Percentiles rank a stretch among this genome's conserved stretches.
phyloP scores from a whole-genome alignment of 768 basidiomycete species.

The Amylocystis lapponica region DNA sequence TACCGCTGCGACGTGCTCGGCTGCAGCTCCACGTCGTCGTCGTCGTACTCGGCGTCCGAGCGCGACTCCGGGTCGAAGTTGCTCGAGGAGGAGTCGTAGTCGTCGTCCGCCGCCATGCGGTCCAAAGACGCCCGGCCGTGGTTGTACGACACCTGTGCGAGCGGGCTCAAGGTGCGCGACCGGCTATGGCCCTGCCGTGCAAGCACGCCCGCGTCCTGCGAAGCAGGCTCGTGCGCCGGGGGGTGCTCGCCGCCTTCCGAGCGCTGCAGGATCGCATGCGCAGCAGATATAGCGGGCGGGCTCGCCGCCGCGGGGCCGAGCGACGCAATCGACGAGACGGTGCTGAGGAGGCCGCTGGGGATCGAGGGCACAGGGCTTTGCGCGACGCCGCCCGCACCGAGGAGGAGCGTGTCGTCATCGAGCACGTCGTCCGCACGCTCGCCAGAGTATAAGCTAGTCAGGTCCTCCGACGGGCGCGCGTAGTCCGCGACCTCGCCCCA shows the following conservation, averaged over 20 bases:
- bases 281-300: constrained; percentile 11
- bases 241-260: constrained; percentile 18
- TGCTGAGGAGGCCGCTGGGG: constrained; percentile 20
- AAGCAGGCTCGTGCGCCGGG: constrained; percentile 19
- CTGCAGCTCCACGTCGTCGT: constrained; percentile 22
- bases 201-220: constrained; percentile 9
- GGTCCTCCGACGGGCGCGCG: constrained; percentile 34
- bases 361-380: constrained; percentile 21
- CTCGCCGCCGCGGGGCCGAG: not conserved
- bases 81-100: constrained; percentile 22
- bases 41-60: constrained; percentile 2
- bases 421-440: constrained; percentile 35
- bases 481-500: constrained; percentile 49
- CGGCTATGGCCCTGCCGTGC: constrained; percentile 17
- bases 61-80: constrained; percentile 1
- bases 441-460: constrained; percentile 39
- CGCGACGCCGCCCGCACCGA: constrained; percentile 44
- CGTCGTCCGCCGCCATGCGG: constrained; percentile 24
- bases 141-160: constrained; percentile 25
- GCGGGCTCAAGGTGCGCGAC: constrained; percentile 33
- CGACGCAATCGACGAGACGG: constrained; percentile 20
- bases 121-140: constrained; percentile 11
- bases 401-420: constrained; percentile 47
- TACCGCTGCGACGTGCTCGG: constrained; percentile 30
- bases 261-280: constrained; percentile 28